These are phyloP conservation scores for Trypanosoma brucei DNA, from an alignment of 208 protist genomes.

Conservation along the genomic window DNA sequence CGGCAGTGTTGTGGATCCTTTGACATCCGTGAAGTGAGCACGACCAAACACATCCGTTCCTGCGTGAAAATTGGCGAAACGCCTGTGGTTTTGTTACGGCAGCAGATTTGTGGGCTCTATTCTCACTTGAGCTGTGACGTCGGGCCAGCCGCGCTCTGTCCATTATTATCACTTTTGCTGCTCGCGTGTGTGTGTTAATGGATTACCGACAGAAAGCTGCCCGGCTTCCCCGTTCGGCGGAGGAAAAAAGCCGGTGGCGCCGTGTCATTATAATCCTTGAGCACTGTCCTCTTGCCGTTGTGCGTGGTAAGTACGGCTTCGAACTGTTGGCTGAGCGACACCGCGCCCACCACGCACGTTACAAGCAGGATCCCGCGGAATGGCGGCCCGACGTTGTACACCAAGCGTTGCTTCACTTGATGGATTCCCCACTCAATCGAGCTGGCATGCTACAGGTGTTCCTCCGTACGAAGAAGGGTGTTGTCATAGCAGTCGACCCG, in stretches of 20 bases:
- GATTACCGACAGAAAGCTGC: slow-evolving; percentile 81
- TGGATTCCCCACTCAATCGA: slow-evolving; percentile 98
- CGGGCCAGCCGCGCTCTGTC: too few species aligned
- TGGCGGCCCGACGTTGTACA: slow-evolving; percentile 98
- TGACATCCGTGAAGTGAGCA: too few species aligned
- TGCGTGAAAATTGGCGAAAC: too few species aligned
- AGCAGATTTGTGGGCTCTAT: too few species aligned
- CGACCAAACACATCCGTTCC: too few species aligned
- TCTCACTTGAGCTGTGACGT: not conserved
- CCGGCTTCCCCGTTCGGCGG: slow-evolving; percentile 74
- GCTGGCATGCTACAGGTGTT: slow-evolving; percentile 96
- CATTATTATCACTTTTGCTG: too few species aligned
- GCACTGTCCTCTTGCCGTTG: slow-evolving; percentile 89
- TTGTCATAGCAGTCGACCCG: slow-evolving; percentile 95
- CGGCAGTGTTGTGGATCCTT: too few species aligned
- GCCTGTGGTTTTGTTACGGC: too few species aligned
- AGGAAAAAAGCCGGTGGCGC: slow-evolving; percentile 85
- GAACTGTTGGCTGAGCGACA: slow-evolving; percentile 98
- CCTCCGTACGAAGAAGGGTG: slow-evolving; percentile 95
- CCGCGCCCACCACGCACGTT: slow-evolving; percentile 89
- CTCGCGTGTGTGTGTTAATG: slow-evolving; percentile 26
- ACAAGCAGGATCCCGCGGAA: slow-evolving; percentile 91
- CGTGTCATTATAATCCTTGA: slow-evolving; percentile 96
- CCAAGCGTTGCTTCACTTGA: slow-evolving; percentile 96
- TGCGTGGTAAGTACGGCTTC: slow-evolving; percentile 93